Evolutionary conservation across 495 filamentous ascomycete species (phyloP).

Genomic region (Mytilinidion resinicola): DNA sequence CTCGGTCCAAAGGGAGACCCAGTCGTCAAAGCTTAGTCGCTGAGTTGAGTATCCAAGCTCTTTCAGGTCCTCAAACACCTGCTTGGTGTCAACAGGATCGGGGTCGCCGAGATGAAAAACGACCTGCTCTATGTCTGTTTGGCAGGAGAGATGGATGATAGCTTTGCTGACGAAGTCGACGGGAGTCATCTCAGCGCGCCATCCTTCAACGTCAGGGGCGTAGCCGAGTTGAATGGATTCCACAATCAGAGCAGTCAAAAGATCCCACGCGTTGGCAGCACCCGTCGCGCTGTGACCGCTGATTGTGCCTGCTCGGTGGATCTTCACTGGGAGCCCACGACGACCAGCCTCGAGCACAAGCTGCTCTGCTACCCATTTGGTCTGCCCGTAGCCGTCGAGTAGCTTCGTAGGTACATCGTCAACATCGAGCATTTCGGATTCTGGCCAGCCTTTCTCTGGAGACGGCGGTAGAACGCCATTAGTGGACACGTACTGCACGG

Average conservation of each 20-base stretch:
- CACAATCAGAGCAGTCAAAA: slow-evolving; percentile 58
- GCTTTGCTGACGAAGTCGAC: slow-evolving; percentile 63
- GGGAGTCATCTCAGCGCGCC: slow-evolving; percentile 67
- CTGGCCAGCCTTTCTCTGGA: slow-evolving; percentile 53
- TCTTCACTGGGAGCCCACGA: slow-evolving; percentile 54
- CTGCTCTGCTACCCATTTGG: slow-evolving; percentile 64
- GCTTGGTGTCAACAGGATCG: slow-evolving; percentile 49
- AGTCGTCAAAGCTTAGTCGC: slow-evolving; percentile 53
- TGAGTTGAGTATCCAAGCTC: slow-evolving; percentile 59
- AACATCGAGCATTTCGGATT: slow-evolving; percentile 51
- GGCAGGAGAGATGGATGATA: slow-evolving; percentile 53
- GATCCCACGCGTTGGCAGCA: slow-evolving; percentile 62
- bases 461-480: slow-evolving; percentile 58
- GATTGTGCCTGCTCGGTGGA: slow-evolving; percentile 58
- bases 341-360: slow-evolving; percentile 56
- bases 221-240: slow-evolving; percentile 59
- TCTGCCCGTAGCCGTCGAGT: slow-evolving; percentile 45
- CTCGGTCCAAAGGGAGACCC: slow-evolving; percentile 57
- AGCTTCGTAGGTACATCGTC: slow-evolving; percentile 55
- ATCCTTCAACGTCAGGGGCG: slow-evolving; percentile 56
- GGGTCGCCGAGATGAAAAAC: slow-evolving; percentile 63
- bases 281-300: slow-evolving; percentile 58
- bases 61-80: slow-evolving; percentile 50
- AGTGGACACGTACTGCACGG: slow-evolving; percentile 64
- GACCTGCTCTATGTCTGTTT: slow-evolving; percentile 46